Conservation (phyloP, 305 asterid species). For the Solanum chacoense region DNA sequence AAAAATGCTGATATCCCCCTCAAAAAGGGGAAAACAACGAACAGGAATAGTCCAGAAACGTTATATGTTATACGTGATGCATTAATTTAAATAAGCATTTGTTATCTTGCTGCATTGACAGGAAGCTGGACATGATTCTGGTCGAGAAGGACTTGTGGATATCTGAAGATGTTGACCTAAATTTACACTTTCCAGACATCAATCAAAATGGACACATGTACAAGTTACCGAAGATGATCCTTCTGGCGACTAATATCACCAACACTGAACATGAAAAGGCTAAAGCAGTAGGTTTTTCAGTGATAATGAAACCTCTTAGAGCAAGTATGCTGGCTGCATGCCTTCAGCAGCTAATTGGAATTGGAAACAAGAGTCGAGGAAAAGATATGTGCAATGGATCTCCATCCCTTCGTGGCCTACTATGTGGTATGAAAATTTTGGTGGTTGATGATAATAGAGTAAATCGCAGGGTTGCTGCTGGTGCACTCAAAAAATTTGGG, state of each 20-base stretch:
- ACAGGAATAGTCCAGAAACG: background rate
- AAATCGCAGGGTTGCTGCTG: constrained; percentile 90
- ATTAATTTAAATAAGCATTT: background rate
- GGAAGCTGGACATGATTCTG: constrained; percentile 50
- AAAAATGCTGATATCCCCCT: background rate
- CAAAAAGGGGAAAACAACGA: background rate
- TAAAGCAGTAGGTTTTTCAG: constrained; percentile 62
- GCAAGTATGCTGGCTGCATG: constrained; percentile 84
- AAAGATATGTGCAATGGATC: constrained; percentile 25
- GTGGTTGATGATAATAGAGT: constrained; percentile 88
- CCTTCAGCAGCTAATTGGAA: constrained; percentile 63
- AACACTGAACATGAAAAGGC: constrained; percentile 49
- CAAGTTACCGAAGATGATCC: constrained; percentile 61
- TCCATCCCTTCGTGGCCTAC: constrained; percentile 42
- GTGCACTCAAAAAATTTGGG: constrained; percentile 78
- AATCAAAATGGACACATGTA: constrained; percentile 38
- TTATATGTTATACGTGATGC: background rate
- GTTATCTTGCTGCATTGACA: constrained; percentile 33
- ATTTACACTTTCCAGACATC: constrained; percentile 21
- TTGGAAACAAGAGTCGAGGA: constrained; percentile 34
- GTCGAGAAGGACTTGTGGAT: constrained; percentile 82
- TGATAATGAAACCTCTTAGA: constrained; percentile 77
- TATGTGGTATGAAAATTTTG: constrained; percentile 67
- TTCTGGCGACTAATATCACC: constrained; percentile 62
- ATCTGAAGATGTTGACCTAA: constrained; percentile 37